Evolutionary conservation across 2,329 filamentous ascomycete genomes (phyloP).

Genomic region (Emergomyces africanus): DNA sequence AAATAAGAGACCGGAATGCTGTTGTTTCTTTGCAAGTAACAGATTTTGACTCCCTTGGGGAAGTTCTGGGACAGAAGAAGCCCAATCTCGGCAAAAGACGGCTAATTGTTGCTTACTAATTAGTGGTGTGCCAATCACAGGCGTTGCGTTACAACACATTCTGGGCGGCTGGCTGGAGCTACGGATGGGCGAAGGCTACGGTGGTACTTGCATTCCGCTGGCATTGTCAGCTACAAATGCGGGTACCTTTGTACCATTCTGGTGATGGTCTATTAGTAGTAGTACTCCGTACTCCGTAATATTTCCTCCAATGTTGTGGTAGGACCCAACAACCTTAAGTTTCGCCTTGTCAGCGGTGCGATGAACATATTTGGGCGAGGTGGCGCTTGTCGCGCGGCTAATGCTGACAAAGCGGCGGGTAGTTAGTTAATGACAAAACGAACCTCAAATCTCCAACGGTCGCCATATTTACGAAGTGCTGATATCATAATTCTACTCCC

Average conservation of each 20-base stretch:
- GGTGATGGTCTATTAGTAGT: too few species aligned
- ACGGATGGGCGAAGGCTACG: background rate
- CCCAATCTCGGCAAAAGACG: background rate
- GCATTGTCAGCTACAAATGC: background rate
- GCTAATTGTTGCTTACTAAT: conserved; percentile 9
- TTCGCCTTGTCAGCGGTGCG: conserved; percentile 1
- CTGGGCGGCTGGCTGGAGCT: background rate
- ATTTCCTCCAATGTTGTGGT: too few species aligned
- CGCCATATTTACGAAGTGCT: background rate
- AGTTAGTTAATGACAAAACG: too few species aligned
- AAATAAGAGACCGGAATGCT: too few species aligned
- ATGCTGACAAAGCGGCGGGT: background rate
- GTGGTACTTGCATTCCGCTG: background rate
- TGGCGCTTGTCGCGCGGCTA: background rate
- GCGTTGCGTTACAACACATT: conserved; percentile 26
- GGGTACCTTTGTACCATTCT: background rate
- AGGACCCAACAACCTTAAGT: too few species aligned
- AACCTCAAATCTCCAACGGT: too few species aligned
- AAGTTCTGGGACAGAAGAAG: background rate
- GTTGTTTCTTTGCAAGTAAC: too few species aligned
- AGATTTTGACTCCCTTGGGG: too few species aligned
- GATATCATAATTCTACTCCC: background rate
- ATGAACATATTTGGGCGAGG: conserved; percentile 1
- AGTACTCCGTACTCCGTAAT: too few species aligned
- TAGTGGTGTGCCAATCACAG: conserved; percentile 24